phyloP scores from a whole-genome alignment of 163 green algal species.

The Scenedesmus sp. region DNA sequence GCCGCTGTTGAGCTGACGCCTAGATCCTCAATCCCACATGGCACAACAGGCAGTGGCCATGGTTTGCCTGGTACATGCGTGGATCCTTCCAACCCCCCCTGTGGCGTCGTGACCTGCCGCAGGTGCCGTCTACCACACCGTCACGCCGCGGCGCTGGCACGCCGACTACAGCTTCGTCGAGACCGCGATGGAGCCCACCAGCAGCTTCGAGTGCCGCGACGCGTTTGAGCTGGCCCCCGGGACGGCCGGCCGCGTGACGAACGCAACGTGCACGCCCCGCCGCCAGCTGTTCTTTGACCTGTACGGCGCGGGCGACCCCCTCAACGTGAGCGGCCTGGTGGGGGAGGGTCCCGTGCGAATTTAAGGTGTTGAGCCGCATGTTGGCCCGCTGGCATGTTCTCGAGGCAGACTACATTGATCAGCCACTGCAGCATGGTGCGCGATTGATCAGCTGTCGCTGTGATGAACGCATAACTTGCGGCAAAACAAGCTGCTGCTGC shows the following conservation, averaged over 20 bases:
- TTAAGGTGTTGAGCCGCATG: no score
- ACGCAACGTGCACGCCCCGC: constrained; percentile 8
- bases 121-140: constrained; percentile 39
- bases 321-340: not conserved
- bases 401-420: no score
- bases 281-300: constrained; percentile 24
- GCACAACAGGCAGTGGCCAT: no score
- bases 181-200: constrained; percentile 4
- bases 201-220: not conserved
- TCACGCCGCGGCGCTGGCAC: constrained; percentile 3
- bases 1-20: no score
- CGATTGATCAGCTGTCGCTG: no score
- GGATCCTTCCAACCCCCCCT: not conserved
- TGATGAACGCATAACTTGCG: no score
- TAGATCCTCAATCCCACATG: no score
- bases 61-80: no score
- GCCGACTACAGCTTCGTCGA: constrained; percentile 37
- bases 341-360: no score
- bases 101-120: not conserved
- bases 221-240: constrained; percentile 22
- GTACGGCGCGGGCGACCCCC: not conserved
- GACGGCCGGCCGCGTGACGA: not conserved
- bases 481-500: not conserved
- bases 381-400: no score
- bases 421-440: no score